Percentiles rank a stretch among this genome's conserved stretches.
Evolutionary conservation across 306 rosid species (phyloP).

Genomic region (Malus domestica): DNA sequence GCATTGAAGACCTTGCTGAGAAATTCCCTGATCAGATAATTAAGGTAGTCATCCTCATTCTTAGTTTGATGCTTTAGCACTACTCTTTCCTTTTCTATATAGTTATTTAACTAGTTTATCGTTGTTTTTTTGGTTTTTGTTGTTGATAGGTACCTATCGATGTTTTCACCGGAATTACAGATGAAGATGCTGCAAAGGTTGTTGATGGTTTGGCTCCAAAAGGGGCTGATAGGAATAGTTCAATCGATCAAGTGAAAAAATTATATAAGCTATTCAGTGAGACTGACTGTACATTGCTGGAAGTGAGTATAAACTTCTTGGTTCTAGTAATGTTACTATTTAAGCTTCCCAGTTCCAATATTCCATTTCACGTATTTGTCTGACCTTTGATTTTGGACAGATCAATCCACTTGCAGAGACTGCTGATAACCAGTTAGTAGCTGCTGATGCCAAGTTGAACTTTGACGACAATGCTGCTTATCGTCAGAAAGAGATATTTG

Average conservation of each 20-base stretch:
- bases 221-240: slow-evolving; percentile 58
- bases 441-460: slow-evolving; percentile 99
- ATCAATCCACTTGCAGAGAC: slow-evolving; percentile 96
- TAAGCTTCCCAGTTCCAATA: not conserved
- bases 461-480: slow-evolving; percentile 96
- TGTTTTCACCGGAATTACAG: slow-evolving; percentile 88
- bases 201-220: slow-evolving; percentile 94
- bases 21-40: slow-evolving; percentile 88
- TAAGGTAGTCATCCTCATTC: slow-evolving; percentile 46
- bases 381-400: slow-evolving; percentile 37
- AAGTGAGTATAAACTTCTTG: slow-evolving; percentile 51
- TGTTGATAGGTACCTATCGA: slow-evolving; percentile 73
- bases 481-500: slow-evolving; percentile 78
- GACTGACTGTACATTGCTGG: slow-evolving; percentile 87
- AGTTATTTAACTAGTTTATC: slow-evolving; percentile 18
- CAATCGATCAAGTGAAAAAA: slow-evolving; percentile 98
- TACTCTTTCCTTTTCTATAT: slow-evolving; percentile 2
- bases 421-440: slow-evolving; percentile 87
- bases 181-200: slow-evolving; percentile 90
- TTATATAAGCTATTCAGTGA: slow-evolving; percentile 75
- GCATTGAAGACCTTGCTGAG: slow-evolving; percentile 99
- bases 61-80: slow-evolving; percentile 14
- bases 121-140: not conserved
- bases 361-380: slow-evolving; percentile 1
- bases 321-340: not conserved